phyloP scores from a whole-genome alignment of 2,329 filamentous ascomycete species.

The Sporothrix globosa region DNA sequence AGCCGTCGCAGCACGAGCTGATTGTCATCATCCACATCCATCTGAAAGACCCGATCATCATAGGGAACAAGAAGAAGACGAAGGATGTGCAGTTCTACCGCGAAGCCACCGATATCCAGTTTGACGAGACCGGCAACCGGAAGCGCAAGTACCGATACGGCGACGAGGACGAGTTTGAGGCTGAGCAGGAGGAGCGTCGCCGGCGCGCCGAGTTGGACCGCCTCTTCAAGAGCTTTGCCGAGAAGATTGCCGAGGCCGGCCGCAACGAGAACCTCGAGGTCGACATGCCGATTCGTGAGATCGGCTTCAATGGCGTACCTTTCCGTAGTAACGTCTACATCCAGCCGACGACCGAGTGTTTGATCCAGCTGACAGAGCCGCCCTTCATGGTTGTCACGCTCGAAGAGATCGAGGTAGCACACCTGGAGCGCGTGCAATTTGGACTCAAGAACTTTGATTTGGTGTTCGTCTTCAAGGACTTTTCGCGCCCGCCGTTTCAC shows the following conservation, averaged over 20 bases:
- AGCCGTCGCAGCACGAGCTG: constrained; percentile 92
- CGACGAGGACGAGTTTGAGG: constrained; percentile 98
- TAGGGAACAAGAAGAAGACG: constrained; percentile 96
- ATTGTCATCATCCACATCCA: constrained; percentile 99
- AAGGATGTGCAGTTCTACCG: constrained; percentile 98
- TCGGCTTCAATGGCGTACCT: constrained; percentile 95
- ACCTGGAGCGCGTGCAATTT: constrained; percentile 94
- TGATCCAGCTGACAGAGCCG: constrained; percentile 95
- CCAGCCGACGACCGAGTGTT: constrained; percentile 92
- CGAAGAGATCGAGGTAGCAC: constrained; percentile 93
- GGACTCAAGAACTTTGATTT: constrained; percentile 99
- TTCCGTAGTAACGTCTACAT: constrained; percentile 94
- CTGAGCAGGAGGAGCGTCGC: constrained; percentile 93
- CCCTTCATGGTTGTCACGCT: constrained; percentile 96
- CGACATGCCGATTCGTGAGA: constrained; percentile 94
- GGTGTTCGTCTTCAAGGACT: constrained; percentile 98
- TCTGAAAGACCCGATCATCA: constrained; percentile 95
- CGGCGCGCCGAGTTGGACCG: constrained; percentile 90
- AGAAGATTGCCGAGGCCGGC: constrained; percentile 95
- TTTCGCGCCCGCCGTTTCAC: constrained; percentile 83
- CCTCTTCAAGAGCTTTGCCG: constrained; percentile 92
- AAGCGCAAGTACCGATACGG: constrained; percentile 98
- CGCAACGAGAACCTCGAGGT: constrained; percentile 89
- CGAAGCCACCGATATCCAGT: constrained; percentile 97
- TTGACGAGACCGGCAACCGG: constrained; percentile 96